Evolutionary conservation across 2,329 filamentous ascomycete genomes (phyloP).

Genomic region (Dothistroma septosporum): DNA sequence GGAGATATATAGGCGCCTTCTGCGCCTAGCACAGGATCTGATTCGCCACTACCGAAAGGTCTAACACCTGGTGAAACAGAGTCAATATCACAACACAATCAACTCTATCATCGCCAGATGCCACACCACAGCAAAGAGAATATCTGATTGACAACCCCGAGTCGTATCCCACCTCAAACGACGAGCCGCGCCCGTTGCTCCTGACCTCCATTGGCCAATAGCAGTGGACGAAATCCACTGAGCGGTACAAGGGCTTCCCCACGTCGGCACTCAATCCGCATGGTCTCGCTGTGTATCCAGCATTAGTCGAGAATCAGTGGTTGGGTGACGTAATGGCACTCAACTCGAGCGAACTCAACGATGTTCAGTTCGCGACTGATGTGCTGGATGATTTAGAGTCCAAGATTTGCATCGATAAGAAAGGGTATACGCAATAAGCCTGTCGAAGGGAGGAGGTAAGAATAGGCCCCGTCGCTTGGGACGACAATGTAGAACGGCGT

Average conservation of each 20-base stretch:
- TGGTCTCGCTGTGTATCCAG: slow-evolving; percentile 45
- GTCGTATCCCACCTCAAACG: background rate
- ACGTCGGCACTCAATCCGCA: slow-evolving; percentile 42
- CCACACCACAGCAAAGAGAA: slow-evolving; percentile 3
- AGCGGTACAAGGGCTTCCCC: slow-evolving; percentile 38
- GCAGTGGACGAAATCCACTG: slow-evolving; percentile 2
- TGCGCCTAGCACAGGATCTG: slow-evolving; percentile 1
- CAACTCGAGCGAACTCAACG: slow-evolving; percentile 34
- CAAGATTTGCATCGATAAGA: slow-evolving; percentile 43
- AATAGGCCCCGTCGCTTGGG: slow-evolving; percentile 46
- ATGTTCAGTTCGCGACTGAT: slow-evolving; percentile 43
- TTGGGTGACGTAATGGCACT: slow-evolving; percentile 42
- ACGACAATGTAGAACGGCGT: slow-evolving; percentile 35
- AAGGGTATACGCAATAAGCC: slow-evolving; percentile 45
- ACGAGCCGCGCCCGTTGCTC: slow-evolving; percentile 1
- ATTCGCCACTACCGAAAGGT: background rate
- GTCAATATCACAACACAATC: slow-evolving; percentile 2
- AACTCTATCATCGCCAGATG: slow-evolving; percentile 3
- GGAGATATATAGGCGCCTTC: background rate
- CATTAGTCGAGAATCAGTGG: slow-evolving; percentile 39
- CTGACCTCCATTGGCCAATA: slow-evolving; percentile 6
- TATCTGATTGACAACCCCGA: slow-evolving; percentile 7
- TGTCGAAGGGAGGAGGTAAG: slow-evolving; percentile 54
- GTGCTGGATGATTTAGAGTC: slow-evolving; percentile 39
- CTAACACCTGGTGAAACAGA: background rate